phyloP scores from a whole-genome alignment of 345 rosid species.

The Durio zibethinus region DNA sequence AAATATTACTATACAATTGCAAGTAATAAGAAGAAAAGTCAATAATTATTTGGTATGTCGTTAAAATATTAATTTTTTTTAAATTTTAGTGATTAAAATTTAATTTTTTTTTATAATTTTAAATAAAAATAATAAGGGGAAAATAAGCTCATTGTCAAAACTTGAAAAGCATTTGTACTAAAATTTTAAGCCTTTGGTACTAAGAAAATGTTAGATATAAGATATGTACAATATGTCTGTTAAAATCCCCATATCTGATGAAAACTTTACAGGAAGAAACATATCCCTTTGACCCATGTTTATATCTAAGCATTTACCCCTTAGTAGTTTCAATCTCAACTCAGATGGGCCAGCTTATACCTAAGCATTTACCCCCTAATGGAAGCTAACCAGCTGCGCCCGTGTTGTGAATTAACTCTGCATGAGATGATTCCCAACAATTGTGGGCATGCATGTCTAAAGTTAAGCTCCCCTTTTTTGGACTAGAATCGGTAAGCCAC shows the following conservation, averaged over 20 bases:
- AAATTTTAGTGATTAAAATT: too few species aligned
- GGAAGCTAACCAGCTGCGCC: neutral
- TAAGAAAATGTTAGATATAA: neutral
- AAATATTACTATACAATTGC: neutral
- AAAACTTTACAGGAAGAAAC: neutral
- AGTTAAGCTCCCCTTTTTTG: conserved; percentile 24
- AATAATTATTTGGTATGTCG: too few species aligned
- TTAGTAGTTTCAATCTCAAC: neutral
- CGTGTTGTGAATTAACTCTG: neutral
- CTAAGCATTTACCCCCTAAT: neutral
- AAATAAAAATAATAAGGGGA: too few species aligned
- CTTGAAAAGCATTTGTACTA: neutral
- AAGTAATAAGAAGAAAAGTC: too few species aligned
- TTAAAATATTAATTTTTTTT: too few species aligned
- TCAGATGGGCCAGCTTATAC: neutral
- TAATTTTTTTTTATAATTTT: too few species aligned
- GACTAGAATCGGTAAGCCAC: conserved; percentile 61
- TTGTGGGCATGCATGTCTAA: neutral
- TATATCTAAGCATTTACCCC: too few species aligned
- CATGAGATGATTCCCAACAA: neutral
- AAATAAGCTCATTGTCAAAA: neutral
- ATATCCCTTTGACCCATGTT: neutral
- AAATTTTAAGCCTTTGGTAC: neutral
- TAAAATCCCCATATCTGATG: neutral
- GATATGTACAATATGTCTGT: neutral